Evolutionary conservation across 2,329 filamentous ascomycete species (phyloP).

Genomic region (Fusarium sarcochroum): DNA sequence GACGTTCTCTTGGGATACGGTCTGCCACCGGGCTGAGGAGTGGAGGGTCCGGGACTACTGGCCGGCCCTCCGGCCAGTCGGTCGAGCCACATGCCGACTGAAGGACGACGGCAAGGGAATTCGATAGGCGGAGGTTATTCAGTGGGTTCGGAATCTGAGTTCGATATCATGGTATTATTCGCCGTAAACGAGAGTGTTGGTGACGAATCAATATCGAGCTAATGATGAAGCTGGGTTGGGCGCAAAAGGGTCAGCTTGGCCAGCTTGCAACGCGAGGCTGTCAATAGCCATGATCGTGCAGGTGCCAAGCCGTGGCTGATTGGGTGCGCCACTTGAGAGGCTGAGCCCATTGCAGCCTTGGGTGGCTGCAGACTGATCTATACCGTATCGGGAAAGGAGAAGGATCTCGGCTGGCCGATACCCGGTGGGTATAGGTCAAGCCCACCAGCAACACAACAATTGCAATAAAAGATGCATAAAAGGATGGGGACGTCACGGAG

Average conservation of each 20-base stretch:
- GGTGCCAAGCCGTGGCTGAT: constrained; percentile 27
- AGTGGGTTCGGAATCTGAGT: neutral
- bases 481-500: constrained; percentile 11
- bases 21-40: constrained; percentile 74
- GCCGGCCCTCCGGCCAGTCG: constrained; percentile 79
- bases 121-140: constrained; percentile 16
- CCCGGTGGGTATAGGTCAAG: constrained; percentile 5
- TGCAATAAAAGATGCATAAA: constrained; percentile 1
- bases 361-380: constrained; percentile 22
- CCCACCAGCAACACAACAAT: constrained; percentile 12
- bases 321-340: constrained; percentile 14
- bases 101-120: constrained; percentile 22
- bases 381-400: neutral
- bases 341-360: constrained; percentile 25
- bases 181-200: constrained; percentile 11
- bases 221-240: constrained; percentile 34
- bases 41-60: constrained; percentile 69
- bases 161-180: constrained; percentile 32
- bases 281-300: constrained; percentile 22
- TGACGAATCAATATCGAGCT: constrained; percentile 17
- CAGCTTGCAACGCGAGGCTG: constrained; percentile 51
- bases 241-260: constrained; percentile 43
- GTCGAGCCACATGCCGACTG: constrained; percentile 85
- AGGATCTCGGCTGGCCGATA: constrained; percentile 27
- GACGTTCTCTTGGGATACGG: constrained; percentile 77